Evolutionary conservation across 352 stramenopile species (phyloP).

Genomic region (Globisporangium recalcitrans): DNA sequence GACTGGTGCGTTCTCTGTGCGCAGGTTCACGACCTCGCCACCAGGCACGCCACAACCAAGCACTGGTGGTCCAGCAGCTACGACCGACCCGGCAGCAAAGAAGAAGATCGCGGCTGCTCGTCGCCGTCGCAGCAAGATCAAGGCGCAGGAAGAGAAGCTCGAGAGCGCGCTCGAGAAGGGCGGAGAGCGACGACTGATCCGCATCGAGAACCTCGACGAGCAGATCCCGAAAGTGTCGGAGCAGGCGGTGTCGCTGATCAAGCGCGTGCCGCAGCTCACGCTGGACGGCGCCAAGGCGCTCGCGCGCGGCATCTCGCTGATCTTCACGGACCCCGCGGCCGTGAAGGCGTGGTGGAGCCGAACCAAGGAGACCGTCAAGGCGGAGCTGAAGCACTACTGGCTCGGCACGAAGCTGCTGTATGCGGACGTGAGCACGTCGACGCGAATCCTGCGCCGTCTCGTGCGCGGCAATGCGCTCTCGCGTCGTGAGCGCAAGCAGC

Average conservation of each 20-base stretch:
- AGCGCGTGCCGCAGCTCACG: slow-evolving; percentile 61
- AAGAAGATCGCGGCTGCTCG: slow-evolving; percentile 74
- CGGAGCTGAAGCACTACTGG: slow-evolving; percentile 96
- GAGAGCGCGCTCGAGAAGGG: slow-evolving; percentile 75
- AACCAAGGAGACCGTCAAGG: slow-evolving; percentile 80
- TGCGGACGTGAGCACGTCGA: slow-evolving; percentile 93
- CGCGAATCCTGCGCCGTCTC: slow-evolving; percentile 88
- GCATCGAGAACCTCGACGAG: slow-evolving; percentile 73
- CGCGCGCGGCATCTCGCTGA: slow-evolving; percentile 49
- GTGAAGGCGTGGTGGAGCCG: slow-evolving; percentile 58
- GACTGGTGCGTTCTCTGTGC: slow-evolving; percentile 21
- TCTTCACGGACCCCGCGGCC: slow-evolving; percentile 54
- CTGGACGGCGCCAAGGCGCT: slow-evolving; percentile 48
- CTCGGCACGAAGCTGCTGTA: slow-evolving; percentile 95
- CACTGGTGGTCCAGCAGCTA: background rate
- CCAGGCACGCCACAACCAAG: slow-evolving; percentile 23
- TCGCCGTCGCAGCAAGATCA: slow-evolving; percentile 73
- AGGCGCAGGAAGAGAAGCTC: slow-evolving; percentile 71
- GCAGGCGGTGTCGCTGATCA: slow-evolving; percentile 59
- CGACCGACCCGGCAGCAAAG: slow-evolving; percentile 46
- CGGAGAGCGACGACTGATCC: slow-evolving; percentile 71
- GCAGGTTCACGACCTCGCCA: slow-evolving; percentile 42
- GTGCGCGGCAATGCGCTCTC: slow-evolving; percentile 92
- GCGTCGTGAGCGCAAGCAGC: slow-evolving; percentile 94
- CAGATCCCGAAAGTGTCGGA: slow-evolving; percentile 71